Conservation (phyloP, 768 basidiomycete genomes). For the Cytidiella melzeri region DNA sequence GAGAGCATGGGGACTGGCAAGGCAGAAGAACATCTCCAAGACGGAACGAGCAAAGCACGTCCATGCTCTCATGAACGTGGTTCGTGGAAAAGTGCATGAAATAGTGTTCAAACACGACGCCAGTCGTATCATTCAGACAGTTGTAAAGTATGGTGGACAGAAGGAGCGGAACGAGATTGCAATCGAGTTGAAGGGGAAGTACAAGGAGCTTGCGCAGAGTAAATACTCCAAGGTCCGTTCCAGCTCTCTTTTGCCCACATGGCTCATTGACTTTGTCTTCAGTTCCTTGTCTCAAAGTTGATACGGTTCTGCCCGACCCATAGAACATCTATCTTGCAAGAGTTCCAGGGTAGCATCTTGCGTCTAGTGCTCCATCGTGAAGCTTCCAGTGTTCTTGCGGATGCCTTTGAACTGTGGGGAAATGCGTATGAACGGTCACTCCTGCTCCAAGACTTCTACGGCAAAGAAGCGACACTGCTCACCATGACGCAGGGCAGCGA, state of each 20-base stretch:
- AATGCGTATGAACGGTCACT: conserved; percentile 80
- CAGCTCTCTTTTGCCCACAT: not conserved
- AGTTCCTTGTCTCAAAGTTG: conserved; percentile 82
- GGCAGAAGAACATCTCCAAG: conserved; percentile 62
- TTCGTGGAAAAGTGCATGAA: conserved; percentile 78
- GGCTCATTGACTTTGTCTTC: conserved; percentile 1
- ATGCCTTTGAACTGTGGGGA: conserved; percentile 82
- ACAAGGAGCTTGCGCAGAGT: conserved; percentile 70
- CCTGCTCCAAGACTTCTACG: conserved; percentile 84
- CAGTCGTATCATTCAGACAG: conserved; percentile 75
- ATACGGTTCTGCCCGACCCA: conserved; percentile 70
- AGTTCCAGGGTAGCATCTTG: conserved; percentile 73
- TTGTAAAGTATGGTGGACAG: conserved; percentile 76
- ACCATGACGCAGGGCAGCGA: conserved; percentile 43
- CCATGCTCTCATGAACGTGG: conserved; percentile 63
- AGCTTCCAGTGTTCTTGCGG: conserved; percentile 77
- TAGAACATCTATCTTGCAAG: conserved; percentile 67
- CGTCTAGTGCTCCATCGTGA: conserved; percentile 80
- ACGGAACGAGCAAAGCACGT: conserved; percentile 73
- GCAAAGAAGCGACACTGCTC: conserved; percentile 80
- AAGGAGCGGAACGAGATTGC: conserved; percentile 77
- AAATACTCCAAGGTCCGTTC: conserved; percentile 79
- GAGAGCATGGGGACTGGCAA: conserved; percentile 68
- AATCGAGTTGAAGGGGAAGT: conserved; percentile 74
- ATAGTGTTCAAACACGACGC: conserved; percentile 91